A percentile compares a stretch with the other conserved stretches of the same genome.
These are phyloP conservation scores for Arctium lappa DNA, from an alignment of 129 eudicot genomes.

Conservation along the genomic window DNA sequence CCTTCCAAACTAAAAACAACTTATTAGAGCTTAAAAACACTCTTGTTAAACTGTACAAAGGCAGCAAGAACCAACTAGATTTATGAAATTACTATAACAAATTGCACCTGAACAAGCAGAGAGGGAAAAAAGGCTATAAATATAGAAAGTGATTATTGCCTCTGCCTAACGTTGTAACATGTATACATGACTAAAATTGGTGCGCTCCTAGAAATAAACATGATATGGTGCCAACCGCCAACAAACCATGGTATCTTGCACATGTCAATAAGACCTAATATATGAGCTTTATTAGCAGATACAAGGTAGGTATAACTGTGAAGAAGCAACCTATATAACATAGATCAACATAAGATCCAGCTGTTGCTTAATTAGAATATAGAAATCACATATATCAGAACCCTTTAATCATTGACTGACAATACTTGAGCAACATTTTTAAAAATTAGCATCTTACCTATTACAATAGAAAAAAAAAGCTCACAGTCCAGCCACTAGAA, in stretches of 20 bases:
- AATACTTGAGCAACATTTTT: not conserved
- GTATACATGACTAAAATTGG: not conserved
- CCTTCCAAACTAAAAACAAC: not conserved
- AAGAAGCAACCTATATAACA: not conserved
- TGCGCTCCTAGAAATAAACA: not conserved
- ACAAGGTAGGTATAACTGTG: slow-evolving; percentile 6
- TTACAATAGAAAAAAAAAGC: not conserved
- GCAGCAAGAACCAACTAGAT: not conserved
- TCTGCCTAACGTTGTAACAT: not conserved
- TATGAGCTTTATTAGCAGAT: not conserved
- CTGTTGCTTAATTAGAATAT: not conserved
- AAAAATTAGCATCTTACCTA: not conserved
- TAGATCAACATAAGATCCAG: not conserved
- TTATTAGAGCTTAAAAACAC: not conserved
- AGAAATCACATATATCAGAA: slow-evolving; percentile 7
- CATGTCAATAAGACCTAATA: not conserved
- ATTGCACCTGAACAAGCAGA: not conserved
- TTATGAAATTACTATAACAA: not conserved
- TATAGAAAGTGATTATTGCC: not conserved
- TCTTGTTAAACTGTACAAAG: not conserved
- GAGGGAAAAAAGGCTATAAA: not conserved
- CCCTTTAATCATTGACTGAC: not conserved
- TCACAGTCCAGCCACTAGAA: not conserved
- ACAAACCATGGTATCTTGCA: not conserved
- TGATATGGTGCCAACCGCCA: not conserved